phyloP scores from a whole-genome alignment of 1,284 basidiomycete species.

The Pascua guehoae region DNA sequence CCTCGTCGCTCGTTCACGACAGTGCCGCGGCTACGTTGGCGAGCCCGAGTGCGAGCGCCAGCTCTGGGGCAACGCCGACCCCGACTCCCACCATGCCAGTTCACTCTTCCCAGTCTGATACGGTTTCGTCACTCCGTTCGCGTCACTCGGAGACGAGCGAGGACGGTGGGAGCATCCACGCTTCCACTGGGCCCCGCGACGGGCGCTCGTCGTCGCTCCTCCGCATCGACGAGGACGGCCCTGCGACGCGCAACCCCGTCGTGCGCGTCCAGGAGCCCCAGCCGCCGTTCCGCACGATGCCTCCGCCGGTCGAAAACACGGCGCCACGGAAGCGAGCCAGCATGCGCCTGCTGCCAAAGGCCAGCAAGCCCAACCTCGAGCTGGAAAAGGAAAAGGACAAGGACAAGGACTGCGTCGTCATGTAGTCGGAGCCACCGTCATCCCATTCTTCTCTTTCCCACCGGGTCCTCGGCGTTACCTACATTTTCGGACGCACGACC shows the following conservation, averaged over 20 bases:
- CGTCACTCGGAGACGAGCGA: slow-evolving; percentile 17
- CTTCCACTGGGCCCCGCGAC: slow-evolving; percentile 6
- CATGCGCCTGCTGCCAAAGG: slow-evolving; percentile 1
- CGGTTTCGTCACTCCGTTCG: slow-evolving; percentile 8
- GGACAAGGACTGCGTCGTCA: slow-evolving; percentile 1
- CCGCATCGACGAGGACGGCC: slow-evolving; percentile 21
- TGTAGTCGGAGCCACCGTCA: not conserved
- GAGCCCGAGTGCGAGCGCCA: not conserved
- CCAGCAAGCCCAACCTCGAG: not conserved
- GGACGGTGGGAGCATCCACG: slow-evolving; percentile 1
- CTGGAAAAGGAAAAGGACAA: slow-evolving; percentile 1
- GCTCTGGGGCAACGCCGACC: not conserved
- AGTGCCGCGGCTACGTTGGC: slow-evolving; percentile 5
- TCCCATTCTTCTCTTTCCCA: too few species aligned
- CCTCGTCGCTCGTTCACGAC: slow-evolving; percentile 7
- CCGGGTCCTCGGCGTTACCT: not conserved
- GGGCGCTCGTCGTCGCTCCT: slow-evolving; percentile 10
- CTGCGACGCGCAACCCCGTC: not conserved
- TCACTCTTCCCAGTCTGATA: not conserved
- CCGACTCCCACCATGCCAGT: not conserved
- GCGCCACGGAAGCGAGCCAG: slow-evolving; percentile 1
- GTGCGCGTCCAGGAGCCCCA: not conserved
- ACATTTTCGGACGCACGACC: not conserved
- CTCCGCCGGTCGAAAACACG: slow-evolving; percentile 6
- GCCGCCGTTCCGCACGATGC: not conserved